Conservation (phyloP, 2,329 filamentous ascomycete genomes). For the Periconia sp. region DNA sequence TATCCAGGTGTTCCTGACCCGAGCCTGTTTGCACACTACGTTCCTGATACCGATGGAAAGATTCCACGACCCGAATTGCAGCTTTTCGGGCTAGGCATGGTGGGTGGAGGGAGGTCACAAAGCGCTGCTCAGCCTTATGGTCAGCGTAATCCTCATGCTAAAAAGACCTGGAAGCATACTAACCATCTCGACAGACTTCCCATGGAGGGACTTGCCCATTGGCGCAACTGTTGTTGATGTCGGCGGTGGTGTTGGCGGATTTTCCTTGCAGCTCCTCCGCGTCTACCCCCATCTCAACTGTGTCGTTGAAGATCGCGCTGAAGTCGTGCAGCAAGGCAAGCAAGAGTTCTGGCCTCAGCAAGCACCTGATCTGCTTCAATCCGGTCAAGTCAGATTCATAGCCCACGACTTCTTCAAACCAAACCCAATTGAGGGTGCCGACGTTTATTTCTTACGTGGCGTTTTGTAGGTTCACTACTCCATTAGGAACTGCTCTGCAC, state of each 20-base stretch:
- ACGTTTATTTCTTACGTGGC: constrained; percentile 38
- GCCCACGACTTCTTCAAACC: constrained; percentile 38
- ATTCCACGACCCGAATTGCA: constrained; percentile 22
- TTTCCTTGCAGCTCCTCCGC: constrained; percentile 35
- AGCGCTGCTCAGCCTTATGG: constrained; percentile 30
- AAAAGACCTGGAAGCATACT: neutral
- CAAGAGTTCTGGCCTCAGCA: constrained; percentile 34
- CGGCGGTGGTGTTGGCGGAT: constrained; percentile 34
- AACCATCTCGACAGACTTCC: constrained; percentile 20
- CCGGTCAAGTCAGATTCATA: constrained; percentile 1
- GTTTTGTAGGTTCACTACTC: constrained; percentile 9
- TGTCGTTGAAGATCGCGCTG: constrained; percentile 41
- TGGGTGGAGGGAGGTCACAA: constrained; percentile 29
- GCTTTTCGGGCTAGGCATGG: constrained; percentile 29
- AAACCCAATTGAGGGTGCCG: constrained; percentile 31
- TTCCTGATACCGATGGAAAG: constrained; percentile 5
- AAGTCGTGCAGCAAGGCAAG: constrained; percentile 25
- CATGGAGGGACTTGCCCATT: constrained; percentile 23
- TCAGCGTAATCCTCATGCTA: constrained; percentile 4
- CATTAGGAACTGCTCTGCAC: neutral
- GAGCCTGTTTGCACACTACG: constrained; percentile 8
- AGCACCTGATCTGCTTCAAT: constrained; percentile 18
- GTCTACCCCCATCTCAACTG: constrained; percentile 35
- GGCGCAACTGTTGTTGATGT: constrained; percentile 28
- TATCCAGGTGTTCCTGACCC: constrained; percentile 31